A percentile compares a stretch with the other conserved stretches of the same genome.
Conservation (phyloP, 441 rosid genomes). For the Oxalis stricta region DNA sequence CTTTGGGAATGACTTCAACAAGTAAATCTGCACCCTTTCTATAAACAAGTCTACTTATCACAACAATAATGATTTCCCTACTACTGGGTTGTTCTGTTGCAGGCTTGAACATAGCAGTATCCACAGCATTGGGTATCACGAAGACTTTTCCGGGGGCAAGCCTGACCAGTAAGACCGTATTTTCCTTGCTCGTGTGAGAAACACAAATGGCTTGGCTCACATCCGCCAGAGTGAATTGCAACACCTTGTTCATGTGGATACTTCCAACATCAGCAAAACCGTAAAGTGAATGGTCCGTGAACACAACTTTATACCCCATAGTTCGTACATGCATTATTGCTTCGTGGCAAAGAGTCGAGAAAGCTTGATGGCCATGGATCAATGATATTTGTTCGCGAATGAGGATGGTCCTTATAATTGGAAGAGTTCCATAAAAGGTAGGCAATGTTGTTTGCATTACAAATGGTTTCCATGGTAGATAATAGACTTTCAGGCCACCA, state of each 20-base stretch:
- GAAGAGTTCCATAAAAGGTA: conserved; percentile 47
- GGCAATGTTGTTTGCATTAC: conserved; percentile 52
- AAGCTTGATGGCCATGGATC: conserved; percentile 96
- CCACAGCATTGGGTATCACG: conserved; percentile 93
- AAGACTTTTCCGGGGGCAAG: conserved; percentile 72
- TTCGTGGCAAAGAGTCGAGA: conserved; percentile 95
- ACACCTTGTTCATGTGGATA: conserved; percentile 92
- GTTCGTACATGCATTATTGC: conserved; percentile 91
- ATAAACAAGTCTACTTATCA: conserved; percentile 91
- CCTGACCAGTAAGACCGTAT: conserved; percentile 86
- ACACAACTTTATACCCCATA: conserved; percentile 84
- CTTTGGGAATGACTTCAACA: conserved; percentile 92
- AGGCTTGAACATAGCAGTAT: conserved; percentile 93
- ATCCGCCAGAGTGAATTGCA: conserved; percentile 89
- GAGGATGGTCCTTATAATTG: conserved; percentile 42
- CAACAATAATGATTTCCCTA: conserved; percentile 67
- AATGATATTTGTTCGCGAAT: conserved; percentile 65
- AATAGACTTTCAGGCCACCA: conserved; percentile 44
- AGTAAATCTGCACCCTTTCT: conserved; percentile 95
- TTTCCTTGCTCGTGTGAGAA: conserved; percentile 94
- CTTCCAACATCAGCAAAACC: conserved; percentile 95
- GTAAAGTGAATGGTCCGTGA: conserved; percentile 87
- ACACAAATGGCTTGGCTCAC: conserved; percentile 92
- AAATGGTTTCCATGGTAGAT: conserved; percentile 50
- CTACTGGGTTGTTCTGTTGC: conserved; percentile 37